These are phyloP conservation scores for Ilex aquifolium DNA, from an alignment of 257 asterid species.

Conservation along the genomic window DNA sequence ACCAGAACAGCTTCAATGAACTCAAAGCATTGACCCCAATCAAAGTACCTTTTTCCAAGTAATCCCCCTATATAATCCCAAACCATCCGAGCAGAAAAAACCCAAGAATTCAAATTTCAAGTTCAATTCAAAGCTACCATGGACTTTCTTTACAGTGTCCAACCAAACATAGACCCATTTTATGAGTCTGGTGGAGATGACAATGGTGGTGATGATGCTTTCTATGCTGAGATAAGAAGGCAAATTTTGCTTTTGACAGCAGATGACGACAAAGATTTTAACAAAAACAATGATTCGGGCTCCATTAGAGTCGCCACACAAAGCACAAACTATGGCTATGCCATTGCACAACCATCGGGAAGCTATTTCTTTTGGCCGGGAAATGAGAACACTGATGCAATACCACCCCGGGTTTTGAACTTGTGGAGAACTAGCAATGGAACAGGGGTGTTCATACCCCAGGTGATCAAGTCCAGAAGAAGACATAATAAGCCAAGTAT, in stretches of 20 bases:
- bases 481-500: constrained; percentile 40
- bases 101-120: not conserved
- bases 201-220: constrained; percentile 8
- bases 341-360: constrained; percentile 5
- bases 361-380: constrained; percentile 48
- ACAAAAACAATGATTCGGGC: not conserved
- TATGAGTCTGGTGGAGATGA: constrained; percentile 19
- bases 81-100: not conserved
- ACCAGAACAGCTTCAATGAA: too few relatives aligned
- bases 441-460: constrained; percentile 89
- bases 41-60: constrained; percentile 10
- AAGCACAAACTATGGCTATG: too few relatives aligned
- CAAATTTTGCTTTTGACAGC: constrained; percentile 10
- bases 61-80: constrained; percentile 4
- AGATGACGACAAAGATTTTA: constrained; percentile 6
- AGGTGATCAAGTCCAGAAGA: constrained; percentile 32
- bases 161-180: too few relatives aligned
- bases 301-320: too few relatives aligned
- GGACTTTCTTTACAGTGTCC: constrained; percentile 16
- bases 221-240: constrained; percentile 13
- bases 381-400: constrained; percentile 19
- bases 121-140: constrained; percentile 8
- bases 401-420: constrained; percentile 47
- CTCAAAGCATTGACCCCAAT: constrained; percentile 29
- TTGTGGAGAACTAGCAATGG: constrained; percentile 66